Percentiles rank a stretch among this genome's conserved stretches.
Evolutionary conservation across 164 flowering plant species (phyloP).

Genomic region (Chimonanthus praecox): DNA sequence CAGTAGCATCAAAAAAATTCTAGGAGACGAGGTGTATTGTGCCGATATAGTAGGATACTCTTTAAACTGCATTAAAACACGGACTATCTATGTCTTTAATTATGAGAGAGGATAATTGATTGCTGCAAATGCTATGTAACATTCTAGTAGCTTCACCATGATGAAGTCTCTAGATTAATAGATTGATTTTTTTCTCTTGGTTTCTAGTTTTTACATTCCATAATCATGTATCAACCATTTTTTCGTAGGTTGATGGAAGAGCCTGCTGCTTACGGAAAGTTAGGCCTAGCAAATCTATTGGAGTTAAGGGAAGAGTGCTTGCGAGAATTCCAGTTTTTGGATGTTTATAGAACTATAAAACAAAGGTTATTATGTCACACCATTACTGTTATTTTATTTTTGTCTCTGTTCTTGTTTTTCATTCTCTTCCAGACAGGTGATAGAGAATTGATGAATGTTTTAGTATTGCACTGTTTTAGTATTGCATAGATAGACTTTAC

Average conservation of each 20-base stretch:
- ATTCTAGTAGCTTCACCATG: not conserved
- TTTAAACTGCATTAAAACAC: not conserved
- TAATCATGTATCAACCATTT: not conserved
- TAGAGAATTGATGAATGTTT: not conserved
- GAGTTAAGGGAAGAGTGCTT: slow-evolving; percentile 98
- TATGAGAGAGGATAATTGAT: not conserved
- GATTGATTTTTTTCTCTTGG: too few relatives aligned
- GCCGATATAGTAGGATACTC: too few relatives aligned
- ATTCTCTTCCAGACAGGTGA: not conserved
- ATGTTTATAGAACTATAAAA: slow-evolving; percentile 91
- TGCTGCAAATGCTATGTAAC: not conserved
- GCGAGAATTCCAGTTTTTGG: slow-evolving; percentile 91
- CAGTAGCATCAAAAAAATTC: too few relatives aligned
- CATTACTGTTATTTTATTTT: not conserved
- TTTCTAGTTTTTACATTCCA: not conserved
- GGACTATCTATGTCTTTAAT: too few relatives aligned
- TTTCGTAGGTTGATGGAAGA: slow-evolving; percentile 88
- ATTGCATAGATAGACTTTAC: too few relatives aligned
- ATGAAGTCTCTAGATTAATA: too few relatives aligned
- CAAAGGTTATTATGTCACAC: slow-evolving; percentile 52
- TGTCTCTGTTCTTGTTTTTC: not conserved
- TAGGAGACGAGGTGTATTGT: too few relatives aligned
- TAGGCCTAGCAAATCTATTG: slow-evolving; percentile 93
- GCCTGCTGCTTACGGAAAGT: slow-evolving; percentile 98
- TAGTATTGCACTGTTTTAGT: not conserved